Conservation (phyloP, 257 asterid species). For the Primulina huaijiensis region DNA sequence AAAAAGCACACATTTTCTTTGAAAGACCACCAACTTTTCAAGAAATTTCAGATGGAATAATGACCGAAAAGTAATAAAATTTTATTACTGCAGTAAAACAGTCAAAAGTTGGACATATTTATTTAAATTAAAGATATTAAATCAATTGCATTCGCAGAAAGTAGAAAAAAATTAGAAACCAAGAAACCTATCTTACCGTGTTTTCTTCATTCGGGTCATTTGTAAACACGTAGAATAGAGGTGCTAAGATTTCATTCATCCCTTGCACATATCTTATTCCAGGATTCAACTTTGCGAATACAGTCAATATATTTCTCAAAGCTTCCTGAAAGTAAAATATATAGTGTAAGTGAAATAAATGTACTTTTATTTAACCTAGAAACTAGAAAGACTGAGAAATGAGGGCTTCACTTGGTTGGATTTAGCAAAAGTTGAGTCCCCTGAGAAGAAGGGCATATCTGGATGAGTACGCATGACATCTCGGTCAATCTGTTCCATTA, state of each 20-base stretch:
- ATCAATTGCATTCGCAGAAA: neutral
- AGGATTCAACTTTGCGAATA: slow-evolving; percentile 93
- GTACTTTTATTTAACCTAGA: slow-evolving; percentile 8
- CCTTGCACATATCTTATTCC: slow-evolving; percentile 99
- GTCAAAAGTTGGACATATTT: no score
- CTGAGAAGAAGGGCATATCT: slow-evolving; percentile 89
- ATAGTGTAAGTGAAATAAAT: slow-evolving; percentile 20
- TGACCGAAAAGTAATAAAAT: neutral
- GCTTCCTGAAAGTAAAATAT: slow-evolving; percentile 60
- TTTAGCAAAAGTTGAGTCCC: slow-evolving; percentile 73
- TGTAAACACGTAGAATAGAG: slow-evolving; percentile 69
- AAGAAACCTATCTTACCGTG: slow-evolving; percentile 44
- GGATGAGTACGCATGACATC: slow-evolving; percentile 99
- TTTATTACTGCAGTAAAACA: neutral
- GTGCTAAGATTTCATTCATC: slow-evolving; percentile 96
- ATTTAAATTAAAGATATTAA: neutral
- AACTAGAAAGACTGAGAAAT: slow-evolving; percentile 15
- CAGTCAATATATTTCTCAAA: slow-evolving; percentile 58
- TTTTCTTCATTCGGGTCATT: slow-evolving; percentile 77
- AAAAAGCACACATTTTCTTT: slow-evolving; percentile 5
- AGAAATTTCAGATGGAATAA: slow-evolving; percentile 20
- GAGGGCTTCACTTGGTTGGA: slow-evolving; percentile 62
- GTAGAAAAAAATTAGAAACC: slow-evolving; percentile 7
- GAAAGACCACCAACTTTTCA: neutral
- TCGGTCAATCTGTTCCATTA: slow-evolving; percentile 88